Evolutionary conservation across 1,139 yeast genomes (phyloP).

Genomic region (Entelexis paramagnoliae): DNA sequence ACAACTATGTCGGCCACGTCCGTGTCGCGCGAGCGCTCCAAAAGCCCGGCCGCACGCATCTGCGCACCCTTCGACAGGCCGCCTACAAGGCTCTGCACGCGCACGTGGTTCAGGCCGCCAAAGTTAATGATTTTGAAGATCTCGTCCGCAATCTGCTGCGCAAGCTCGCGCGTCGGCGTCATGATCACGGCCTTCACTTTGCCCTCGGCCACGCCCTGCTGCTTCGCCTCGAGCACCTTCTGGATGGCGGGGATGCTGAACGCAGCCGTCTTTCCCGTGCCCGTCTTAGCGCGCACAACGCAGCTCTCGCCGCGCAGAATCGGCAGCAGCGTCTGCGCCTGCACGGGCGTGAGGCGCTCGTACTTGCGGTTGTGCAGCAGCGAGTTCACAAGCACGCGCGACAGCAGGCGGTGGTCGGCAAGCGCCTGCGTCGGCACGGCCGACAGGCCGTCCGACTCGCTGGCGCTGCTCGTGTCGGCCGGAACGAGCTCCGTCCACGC

Average conservation of each 20-base stretch:
- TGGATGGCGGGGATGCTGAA: conserved; percentile 73
- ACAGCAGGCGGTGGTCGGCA: conserved; percentile 28
- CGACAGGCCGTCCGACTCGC: conserved; percentile 23
- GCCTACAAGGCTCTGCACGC: conserved; percentile 41
- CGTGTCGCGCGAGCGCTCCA: not conserved
- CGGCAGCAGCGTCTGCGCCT: conserved; percentile 60
- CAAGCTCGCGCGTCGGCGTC: conserved; percentile 89
- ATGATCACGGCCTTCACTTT: conserved; percentile 50
- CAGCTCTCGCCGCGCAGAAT: conserved; percentile 49
- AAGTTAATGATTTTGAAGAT: conserved; percentile 35
- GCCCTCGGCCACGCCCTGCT: conserved; percentile 28
- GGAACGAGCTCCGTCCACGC: conserved; percentile 23
- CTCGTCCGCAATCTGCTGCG: conserved; percentile 70
- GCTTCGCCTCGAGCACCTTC: conserved; percentile 36
- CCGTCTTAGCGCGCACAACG: conserved; percentile 86
- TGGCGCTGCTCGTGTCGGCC: conserved; percentile 7
- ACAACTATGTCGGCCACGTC: conserved; percentile 48
- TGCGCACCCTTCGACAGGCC: conserved; percentile 39
- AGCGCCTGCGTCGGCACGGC: conserved; percentile 28
- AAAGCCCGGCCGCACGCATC: conserved; percentile 30
- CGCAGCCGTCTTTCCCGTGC: conserved; percentile 90
- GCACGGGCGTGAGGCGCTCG: conserved; percentile 61
- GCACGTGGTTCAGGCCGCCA: conserved; percentile 30
- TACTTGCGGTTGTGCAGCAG: conserved; percentile 30
- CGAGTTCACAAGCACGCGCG: conserved; percentile 32